Conservation (phyloP, 2,329 filamentous ascomycete genomes). For the Aureobasidium sp. region DNA sequence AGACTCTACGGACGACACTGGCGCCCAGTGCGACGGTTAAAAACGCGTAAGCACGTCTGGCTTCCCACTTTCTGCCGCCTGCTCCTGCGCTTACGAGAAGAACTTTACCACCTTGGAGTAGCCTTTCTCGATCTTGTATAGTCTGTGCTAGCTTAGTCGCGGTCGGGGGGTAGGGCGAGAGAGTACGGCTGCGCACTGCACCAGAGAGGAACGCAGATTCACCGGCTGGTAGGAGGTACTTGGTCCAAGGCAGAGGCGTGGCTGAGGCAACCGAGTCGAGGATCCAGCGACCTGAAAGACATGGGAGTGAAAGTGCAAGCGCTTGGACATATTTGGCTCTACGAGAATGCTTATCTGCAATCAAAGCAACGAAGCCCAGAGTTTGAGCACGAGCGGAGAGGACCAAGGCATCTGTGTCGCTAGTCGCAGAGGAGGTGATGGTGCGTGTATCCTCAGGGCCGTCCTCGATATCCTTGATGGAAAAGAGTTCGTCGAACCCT, state of each 20-base stretch:
- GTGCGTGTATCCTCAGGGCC: background rate
- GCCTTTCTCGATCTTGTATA: constrained; percentile 39
- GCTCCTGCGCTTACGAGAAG: constrained; percentile 42
- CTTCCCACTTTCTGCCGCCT: constrained; percentile 48
- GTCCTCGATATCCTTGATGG: constrained; percentile 32
- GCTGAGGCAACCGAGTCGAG: constrained; percentile 59
- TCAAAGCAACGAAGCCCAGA: constrained; percentile 73
- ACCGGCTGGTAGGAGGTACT: constrained; percentile 80
- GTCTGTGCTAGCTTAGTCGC: constrained; percentile 50
- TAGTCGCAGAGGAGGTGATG: background rate
- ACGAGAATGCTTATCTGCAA: constrained; percentile 78
- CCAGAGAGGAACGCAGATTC: constrained; percentile 69
- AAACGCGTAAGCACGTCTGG: constrained; percentile 68
- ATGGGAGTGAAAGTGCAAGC: constrained; percentile 80
- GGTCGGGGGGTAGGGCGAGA: constrained; percentile 55
- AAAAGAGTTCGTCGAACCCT: constrained; percentile 78
- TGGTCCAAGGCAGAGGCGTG: constrained; percentile 62
- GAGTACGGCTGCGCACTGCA: constrained; percentile 65
- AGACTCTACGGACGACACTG: constrained; percentile 55
- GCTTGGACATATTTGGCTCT: constrained; percentile 93
- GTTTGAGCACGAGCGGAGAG: constrained; percentile 42
- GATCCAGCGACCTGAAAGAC: constrained; percentile 76
- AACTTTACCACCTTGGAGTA: constrained; percentile 21
- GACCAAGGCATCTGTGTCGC: constrained; percentile 32
- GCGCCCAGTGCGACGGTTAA: constrained; percentile 73